These are phyloP conservation scores for Penicillium soppii DNA, from an alignment of 495 filamentous ascomycete genomes.

Conservation along the genomic window DNA sequence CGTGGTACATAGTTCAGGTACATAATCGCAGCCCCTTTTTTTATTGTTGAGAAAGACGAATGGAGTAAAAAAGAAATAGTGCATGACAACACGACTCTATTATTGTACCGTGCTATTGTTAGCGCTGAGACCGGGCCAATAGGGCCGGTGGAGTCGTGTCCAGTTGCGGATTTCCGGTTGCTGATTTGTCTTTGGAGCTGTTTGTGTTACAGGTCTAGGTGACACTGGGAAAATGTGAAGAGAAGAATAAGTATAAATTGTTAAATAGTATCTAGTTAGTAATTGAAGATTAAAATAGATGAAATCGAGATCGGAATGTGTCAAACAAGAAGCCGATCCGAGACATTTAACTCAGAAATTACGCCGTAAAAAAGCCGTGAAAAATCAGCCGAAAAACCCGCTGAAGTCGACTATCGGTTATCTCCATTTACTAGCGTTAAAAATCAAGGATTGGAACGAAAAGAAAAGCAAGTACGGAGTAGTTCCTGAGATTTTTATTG, in stretches of 20 bases:
- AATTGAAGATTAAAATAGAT: too few species aligned
- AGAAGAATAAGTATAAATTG: too few species aligned
- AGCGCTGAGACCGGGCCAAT: constrained; percentile 12
- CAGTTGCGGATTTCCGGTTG: background rate
- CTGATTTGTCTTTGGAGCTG: background rate
- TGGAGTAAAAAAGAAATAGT: constrained; percentile 7
- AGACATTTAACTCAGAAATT: background rate
- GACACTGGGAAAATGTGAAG: too few species aligned
- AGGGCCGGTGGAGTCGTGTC: background rate
- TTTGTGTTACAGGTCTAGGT: too few species aligned
- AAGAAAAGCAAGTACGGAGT: too few species aligned
- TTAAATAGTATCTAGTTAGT: too few species aligned
- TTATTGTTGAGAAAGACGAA: background rate
- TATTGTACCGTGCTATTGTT: constrained; percentile 2
- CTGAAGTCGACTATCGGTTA: background rate
- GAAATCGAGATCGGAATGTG: too few species aligned
- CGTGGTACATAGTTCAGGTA: background rate
- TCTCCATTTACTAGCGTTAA: background rate
- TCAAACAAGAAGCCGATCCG: background rate
- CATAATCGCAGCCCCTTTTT: background rate
- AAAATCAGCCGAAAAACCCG: too few species aligned
- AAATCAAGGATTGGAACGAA: background rate
- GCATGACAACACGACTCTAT: constrained; percentile 9
- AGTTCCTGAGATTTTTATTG: too few species aligned
- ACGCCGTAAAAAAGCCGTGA: background rate